Evolutionary conservation across 306 rosid genomes (phyloP).

Genomic region (Trichosanthes cucumerina): DNA sequence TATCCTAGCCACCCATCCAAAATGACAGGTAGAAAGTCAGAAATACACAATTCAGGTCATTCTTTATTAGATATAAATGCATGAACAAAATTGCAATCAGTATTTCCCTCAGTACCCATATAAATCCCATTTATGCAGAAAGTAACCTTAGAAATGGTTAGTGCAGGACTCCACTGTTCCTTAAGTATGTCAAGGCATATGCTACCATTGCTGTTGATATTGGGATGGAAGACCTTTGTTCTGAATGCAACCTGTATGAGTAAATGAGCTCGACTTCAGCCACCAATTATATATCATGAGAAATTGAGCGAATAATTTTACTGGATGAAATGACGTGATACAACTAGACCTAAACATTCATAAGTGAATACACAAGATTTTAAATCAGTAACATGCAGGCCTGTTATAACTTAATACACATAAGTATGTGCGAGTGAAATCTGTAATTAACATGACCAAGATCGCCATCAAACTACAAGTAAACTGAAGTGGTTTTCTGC

Average conservation of each 20-base stretch:
- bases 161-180: constrained; percentile 78
- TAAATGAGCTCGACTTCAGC: neutral
- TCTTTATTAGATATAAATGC: neutral
- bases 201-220: constrained; percentile 68
- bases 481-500: neutral
- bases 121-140: neutral
- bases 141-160: constrained; percentile 61
- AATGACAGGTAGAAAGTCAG: neutral
- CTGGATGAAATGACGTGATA: neutral
- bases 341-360: neutral
- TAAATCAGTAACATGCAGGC: neutral
- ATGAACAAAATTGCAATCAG: neutral
- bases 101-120: neutral
- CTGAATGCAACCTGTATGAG: constrained; percentile 51
- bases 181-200: constrained; percentile 70
- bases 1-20: neutral
- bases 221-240: constrained; percentile 67
- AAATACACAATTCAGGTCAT: neutral
- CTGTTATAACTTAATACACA: neutral
- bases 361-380: neutral
- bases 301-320: neutral
- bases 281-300: neutral
- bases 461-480: neutral
- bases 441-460: neutral
- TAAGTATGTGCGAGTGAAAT: neutral